Percentiles rank a stretch among this genome's conserved stretches.
phyloP scores from a whole-genome alignment of 495 filamentous ascomycete species.

The Cladorrhinum samala region DNA sequence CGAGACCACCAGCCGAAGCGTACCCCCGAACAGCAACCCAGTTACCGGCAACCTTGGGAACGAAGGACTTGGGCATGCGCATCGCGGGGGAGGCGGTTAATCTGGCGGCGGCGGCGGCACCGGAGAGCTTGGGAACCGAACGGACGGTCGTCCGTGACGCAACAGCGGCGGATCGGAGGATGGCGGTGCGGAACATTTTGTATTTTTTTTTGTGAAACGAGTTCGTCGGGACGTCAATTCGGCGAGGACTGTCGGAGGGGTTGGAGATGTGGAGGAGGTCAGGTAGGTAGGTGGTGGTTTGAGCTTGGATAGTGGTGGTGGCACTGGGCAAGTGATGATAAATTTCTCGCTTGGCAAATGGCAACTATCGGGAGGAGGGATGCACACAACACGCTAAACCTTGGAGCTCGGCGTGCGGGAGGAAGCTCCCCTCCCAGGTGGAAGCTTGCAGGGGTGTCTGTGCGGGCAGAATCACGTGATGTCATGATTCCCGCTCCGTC shows the following conservation, averaged over 20 bases:
- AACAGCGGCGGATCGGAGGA: conserved; percentile 59
- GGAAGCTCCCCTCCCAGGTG: neutral
- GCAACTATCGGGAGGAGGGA: neutral
- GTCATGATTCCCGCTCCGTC: no score
- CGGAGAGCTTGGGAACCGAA: conserved; percentile 53
- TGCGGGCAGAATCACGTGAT: conserved; percentile 11
- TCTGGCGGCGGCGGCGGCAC: conserved; percentile 47
- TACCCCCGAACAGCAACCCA: conserved; percentile 71
- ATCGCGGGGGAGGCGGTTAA: conserved; percentile 39
- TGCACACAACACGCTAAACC: conserved; percentile 5
- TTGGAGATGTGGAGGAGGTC: conserved; percentile 14
- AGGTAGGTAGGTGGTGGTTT: conserved; percentile 6
- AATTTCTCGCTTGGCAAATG: conserved; percentile 36
- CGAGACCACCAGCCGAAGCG: conserved; percentile 70
- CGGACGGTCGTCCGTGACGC: conserved; percentile 49
- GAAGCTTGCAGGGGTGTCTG: neutral
- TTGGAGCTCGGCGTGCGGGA: conserved; percentile 11
- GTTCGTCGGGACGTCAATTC: neutral
- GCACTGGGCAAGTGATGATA: conserved; percentile 28
- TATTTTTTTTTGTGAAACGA: neutral
- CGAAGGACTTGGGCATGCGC: conserved; percentile 42
- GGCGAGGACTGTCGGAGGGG: conserved; percentile 12
- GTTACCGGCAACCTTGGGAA: conserved; percentile 40
- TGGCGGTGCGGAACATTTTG: conserved; percentile 79
- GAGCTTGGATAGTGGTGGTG: neutral